Evolutionary conservation across 1,284 basidiomycete species (phyloP), one percentile per base, ranked within the genome.

Genomic region (Inonotus hispidus): DNA sequence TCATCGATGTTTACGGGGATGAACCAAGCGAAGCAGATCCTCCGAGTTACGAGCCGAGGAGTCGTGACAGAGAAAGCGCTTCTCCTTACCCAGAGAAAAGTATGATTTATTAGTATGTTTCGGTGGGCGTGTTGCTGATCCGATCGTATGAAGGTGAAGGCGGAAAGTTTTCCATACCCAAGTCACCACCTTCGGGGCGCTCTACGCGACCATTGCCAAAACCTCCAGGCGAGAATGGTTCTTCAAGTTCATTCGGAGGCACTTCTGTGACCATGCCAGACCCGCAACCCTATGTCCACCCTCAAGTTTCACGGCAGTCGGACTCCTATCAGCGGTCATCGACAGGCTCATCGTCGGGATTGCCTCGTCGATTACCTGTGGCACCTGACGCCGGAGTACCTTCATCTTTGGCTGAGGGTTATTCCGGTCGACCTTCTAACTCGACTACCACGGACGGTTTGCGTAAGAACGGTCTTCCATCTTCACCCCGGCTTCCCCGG

Each of bases 111-210:
- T 29, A 21, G 4, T 21, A 21, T 41, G 19, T 53, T 23, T 27
- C 19, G 14, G 38, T 23, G 49, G 21, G 16, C 46, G 21, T 13
- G 23, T 57, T 41, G 21, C 46, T 39, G 21, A 19, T 23, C 19
- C 27, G 2, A 21, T 38, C 45, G 29, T 38, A 27, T 27, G 39
- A 52, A 63, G 56, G 10, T 37, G 47, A 64, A 65, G 59, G 62
- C 62, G 64, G 10, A 25, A 63, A 29, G 63, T 66, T 53, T 16
- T 60, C 19, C 56, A n/a, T 69, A 64, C 47, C 21, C 63, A 50
- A 70, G 58, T 39, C 41, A 32, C 77, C 23, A 71, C 77, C 35
- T 71, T 71, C 21, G 67, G 71, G 76, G 50, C 71, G 72, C 43
- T 68, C 70, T 58, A 63, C 59, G 5, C 63, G 72, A 25, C 72